Conservation (phyloP, 306 rosid genomes). For the Lagenaria siceraria region DNA sequence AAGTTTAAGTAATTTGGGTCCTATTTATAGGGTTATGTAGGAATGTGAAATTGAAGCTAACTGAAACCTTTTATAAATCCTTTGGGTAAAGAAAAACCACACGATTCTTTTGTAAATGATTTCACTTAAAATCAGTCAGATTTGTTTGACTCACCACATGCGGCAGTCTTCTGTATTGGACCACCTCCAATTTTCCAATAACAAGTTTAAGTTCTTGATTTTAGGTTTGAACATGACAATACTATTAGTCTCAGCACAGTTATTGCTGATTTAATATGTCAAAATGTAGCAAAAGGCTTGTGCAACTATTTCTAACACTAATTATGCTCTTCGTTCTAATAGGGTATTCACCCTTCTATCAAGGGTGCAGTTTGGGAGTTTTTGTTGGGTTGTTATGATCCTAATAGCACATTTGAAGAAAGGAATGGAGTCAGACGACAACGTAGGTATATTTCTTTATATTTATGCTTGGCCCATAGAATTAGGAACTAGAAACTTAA, state of each 20-base stretch:
- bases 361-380: constrained; percentile 93
- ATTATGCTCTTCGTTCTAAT: constrained; percentile 4
- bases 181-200: not conserved
- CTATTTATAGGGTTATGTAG: not conserved
- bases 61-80: not conserved
- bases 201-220: not conserved
- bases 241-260: not conserved
- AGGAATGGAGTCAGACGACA: constrained; percentile 52
- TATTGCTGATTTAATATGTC: not conserved
- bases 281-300: not conserved
- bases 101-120: not conserved
- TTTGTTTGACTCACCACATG: not conserved
- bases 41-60: not conserved
- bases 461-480: not conserved
- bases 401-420: constrained; percentile 68
- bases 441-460: constrained; percentile 43
- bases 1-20: not conserved
- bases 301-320: not conserved
- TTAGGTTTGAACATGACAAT: not conserved
- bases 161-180: not conserved
- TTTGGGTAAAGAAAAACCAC: not conserved
- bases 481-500: not conserved
- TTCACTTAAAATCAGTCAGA: not conserved
- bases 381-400: constrained; percentile 88
- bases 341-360: constrained; percentile 96